These are phyloP conservation scores for Iris macrosiphon DNA, from an alignment of 106 monocot genomes.

Conservation along the genomic window DNA sequence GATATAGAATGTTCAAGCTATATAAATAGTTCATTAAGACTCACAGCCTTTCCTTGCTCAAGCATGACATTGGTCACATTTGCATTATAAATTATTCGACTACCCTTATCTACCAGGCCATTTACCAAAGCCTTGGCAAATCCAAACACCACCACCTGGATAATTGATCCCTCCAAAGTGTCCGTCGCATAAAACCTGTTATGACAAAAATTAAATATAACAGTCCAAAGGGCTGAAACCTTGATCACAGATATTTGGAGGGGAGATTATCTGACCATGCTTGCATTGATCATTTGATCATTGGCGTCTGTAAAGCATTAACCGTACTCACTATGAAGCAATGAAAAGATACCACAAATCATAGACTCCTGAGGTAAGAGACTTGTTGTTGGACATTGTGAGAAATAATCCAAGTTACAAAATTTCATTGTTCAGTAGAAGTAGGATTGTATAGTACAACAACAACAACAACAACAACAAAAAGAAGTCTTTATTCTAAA, in stretches of 20 bases:
- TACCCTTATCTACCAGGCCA: conserved; percentile 73
- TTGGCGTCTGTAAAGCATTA: conserved; percentile 93
- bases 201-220: no score
- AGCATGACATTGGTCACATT: conserved; percentile 71
- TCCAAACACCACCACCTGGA: conserved; percentile 91
- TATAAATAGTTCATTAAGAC: conserved; percentile 30
- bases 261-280: conserved; percentile 74
- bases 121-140: conserved; percentile 84
- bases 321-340: conserved; percentile 99
- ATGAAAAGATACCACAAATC: conserved; percentile 33
- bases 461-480: no score
- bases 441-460: no score
- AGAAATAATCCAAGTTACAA: no score
- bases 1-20: not conserved
- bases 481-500: not conserved
- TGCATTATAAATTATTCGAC: conserved; percentile 78
- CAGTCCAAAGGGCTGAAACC: no score
- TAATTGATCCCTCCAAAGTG: conserved; percentile 98
- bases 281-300: conserved; percentile 99
- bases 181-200: conserved; percentile 91
- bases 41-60: conserved; percentile 84
- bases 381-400: not conserved
- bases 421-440: no score
- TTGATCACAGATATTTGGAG: not conserved
- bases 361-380: not conserved